These are phyloP conservation scores for Pseudotulostoma volvatum DNA, from an alignment of 495 filamentous ascomycete genomes.

Conservation along the genomic window DNA sequence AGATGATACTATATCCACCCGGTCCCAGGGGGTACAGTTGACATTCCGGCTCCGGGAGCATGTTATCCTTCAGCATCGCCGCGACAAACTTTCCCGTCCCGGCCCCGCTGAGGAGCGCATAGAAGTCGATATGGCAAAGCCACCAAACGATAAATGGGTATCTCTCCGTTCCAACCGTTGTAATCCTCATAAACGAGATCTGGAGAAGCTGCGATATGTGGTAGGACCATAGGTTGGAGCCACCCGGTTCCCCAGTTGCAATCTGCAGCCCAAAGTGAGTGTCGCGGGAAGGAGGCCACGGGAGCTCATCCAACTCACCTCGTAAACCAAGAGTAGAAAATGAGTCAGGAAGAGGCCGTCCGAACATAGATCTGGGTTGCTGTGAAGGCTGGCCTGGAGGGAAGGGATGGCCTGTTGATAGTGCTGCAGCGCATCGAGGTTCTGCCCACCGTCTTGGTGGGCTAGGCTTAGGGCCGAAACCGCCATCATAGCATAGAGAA, in stretches of 20 bases:
- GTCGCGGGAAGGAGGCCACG: background rate
- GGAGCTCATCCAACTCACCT: slow-evolving; percentile 20
- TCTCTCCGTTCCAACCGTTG: slow-evolving; percentile 28
- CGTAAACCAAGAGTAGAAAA: slow-evolving; percentile 44
- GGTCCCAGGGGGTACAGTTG: slow-evolving; percentile 17
- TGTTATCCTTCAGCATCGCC: slow-evolving; percentile 29
- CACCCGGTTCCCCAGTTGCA: slow-evolving; percentile 27
- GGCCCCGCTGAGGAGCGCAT: slow-evolving; percentile 37
- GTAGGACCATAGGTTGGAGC: slow-evolving; percentile 37
- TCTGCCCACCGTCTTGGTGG: slow-evolving; percentile 27
- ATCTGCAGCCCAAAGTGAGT: slow-evolving; percentile 19
- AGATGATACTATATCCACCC: slow-evolving; percentile 17
- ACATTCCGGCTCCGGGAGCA: slow-evolving; percentile 27
- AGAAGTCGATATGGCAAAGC: slow-evolving; percentile 38
- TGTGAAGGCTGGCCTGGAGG: slow-evolving; percentile 28
- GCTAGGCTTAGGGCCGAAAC: slow-evolving; percentile 39
- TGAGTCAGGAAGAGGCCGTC: slow-evolving; percentile 42
- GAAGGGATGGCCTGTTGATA: slow-evolving; percentile 38
- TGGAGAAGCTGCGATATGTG: slow-evolving; percentile 38
- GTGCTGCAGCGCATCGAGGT: slow-evolving; percentile 35
- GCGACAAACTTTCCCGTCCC: slow-evolving; percentile 35
- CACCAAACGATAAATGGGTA: slow-evolving; percentile 39
- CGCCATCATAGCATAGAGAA: slow-evolving; percentile 45
- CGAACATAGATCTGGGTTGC: slow-evolving; percentile 34
- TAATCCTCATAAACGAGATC: slow-evolving; percentile 30